Conservation (phyloP, 129 eudicot species). For the Saposhnikovia divaricata region DNA sequence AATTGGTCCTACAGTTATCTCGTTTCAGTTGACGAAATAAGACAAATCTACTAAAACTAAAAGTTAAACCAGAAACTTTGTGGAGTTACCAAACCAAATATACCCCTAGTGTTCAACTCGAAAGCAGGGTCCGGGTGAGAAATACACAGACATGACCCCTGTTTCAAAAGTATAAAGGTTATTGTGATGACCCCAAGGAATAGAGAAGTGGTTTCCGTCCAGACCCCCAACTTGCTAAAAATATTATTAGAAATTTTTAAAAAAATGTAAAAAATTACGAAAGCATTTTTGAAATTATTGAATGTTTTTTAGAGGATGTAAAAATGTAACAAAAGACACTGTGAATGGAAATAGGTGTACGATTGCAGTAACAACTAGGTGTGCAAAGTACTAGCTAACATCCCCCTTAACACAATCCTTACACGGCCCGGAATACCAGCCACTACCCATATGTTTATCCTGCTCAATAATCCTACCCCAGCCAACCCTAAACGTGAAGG, state of each 20-base stretch:
- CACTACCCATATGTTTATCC: neutral
- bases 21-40: neutral
- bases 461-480: neutral
- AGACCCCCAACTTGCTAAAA: neutral
- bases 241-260: too few relatives aligned
- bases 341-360: neutral
- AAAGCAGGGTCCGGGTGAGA: neutral
- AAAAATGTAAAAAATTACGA: neutral
- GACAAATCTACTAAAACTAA: neutral
- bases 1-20: neutral
- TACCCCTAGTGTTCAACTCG: neutral
- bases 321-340: neutral
- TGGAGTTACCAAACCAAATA: neutral
- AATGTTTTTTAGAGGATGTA: neutral
- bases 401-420: neutral
- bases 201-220: neutral
- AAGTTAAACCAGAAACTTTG: neutral
- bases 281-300: neutral
- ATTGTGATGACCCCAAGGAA: neutral
- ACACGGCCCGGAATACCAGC: neutral
- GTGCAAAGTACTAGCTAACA: neutral
- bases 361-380: neutral
- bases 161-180: neutral
- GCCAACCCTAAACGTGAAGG: neutral
- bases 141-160: neutral